Evolutionary conservation across 139 green algal species (phyloP), one percentile per base, ranked within the genome.

Genomic region (Closterium sp.): DNA sequence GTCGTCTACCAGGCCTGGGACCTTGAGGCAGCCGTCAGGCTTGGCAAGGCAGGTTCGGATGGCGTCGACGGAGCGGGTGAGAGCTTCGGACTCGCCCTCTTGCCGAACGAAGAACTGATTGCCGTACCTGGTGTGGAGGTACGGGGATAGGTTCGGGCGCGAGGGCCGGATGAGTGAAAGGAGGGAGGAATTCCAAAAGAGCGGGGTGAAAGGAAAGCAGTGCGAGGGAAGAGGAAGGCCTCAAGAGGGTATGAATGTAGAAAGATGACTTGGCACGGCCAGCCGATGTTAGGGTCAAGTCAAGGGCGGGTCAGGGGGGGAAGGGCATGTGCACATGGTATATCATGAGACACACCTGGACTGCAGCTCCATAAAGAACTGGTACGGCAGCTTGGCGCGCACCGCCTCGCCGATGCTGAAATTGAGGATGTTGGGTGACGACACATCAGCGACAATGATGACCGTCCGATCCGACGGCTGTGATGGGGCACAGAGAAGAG

Each of bases 341-440:
- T n/a, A n/a, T n/a, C n/a, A n/a, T n/a, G n/a, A n/a, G n/a, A 84
- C 86, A 8, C 34, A 91, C 87, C 84, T 92, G 1, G 84, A 91
- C 35, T 94, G 91, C 19, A 94, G 91, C 66, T 94, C 91, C 7
- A 94, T 30, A 30, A 94, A 94, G 91, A 94, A 94, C 33, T 94
- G 91, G 23, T 88, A 36, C 4, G 91, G 91, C 32, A 94, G 91
- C 83, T 94, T 94, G 33, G 33, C 43, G 33, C 91, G 85, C 84
- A 94, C 92, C 16, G 33, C 34, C 86, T 93, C 85, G 21, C 91
- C 91, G 9, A 55, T 91, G 85, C 93, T 94, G 91, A 94, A 94
- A 32, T 92, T 94, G 55, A 94, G 91, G 21, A 94, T 89, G 32
- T 94, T 94, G 31, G 84, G 91, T 33, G 84, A 38, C n/a, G 92